phyloP scores from a whole-genome alignment of 306 rosid species.

The Dalbergia cochinchinensis region DNA sequence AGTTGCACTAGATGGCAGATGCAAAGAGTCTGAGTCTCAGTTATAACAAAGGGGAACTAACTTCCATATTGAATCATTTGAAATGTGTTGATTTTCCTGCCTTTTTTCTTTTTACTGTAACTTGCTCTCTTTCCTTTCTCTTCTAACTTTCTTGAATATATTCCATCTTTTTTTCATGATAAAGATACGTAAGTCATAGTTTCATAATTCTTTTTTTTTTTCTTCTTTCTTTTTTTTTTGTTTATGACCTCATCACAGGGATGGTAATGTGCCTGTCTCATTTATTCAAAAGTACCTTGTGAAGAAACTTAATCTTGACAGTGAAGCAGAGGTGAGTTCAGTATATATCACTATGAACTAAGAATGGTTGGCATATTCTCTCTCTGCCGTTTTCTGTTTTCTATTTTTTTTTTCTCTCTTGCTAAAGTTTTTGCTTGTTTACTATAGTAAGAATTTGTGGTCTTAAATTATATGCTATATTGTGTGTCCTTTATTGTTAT shows the following conservation, averaged over 20 bases:
- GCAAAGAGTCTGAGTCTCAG: background rate
- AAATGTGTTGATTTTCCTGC: no score
- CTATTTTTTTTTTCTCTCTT: background rate
- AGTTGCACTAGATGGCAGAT: background rate
- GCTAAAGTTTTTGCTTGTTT: no score
- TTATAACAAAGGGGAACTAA: background rate
- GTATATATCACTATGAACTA: slow-evolving; percentile 33
- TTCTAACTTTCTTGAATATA: background rate
- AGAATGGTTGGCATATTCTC: background rate
- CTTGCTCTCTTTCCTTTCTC: background rate
- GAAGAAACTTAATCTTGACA: slow-evolving; percentile 84
- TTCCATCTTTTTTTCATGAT: slow-evolving; percentile 7
- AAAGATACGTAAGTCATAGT: slow-evolving; percentile 20
- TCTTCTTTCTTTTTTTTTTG: no score
- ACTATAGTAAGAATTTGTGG: no score
- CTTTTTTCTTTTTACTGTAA: slow-evolving; percentile 15
- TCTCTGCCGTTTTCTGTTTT: background rate
- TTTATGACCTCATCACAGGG: slow-evolving; percentile 61
- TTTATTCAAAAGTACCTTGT: slow-evolving; percentile 41
- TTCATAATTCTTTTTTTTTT: slow-evolving; percentile 40
- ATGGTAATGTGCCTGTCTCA: slow-evolving; percentile 88
- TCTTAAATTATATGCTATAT: background rate
- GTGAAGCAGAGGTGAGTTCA: slow-evolving; percentile 81
- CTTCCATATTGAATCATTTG: no score
- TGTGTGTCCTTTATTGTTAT: slow-evolving; percentile 11